phyloP scores from a whole-genome alignment of 345 rosid species.

The Brassica rapa region DNA sequence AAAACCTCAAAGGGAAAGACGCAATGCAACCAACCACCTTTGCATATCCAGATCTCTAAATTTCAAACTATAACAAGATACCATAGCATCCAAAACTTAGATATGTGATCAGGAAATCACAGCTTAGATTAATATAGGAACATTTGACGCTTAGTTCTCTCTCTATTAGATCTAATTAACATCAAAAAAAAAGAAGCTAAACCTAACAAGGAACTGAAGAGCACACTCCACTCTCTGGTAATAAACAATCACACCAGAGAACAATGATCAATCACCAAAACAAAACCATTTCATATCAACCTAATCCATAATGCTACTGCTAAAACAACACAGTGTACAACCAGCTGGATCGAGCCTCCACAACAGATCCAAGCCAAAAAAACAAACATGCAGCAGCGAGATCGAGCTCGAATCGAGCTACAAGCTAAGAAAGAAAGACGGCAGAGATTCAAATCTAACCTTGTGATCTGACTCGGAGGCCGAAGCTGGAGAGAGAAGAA shows the following conservation, averaged over 20 bases:
- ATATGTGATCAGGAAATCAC: no score
- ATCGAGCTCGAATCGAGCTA: slow-evolving; percentile 37
- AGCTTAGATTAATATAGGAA: neutral
- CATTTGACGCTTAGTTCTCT: neutral
- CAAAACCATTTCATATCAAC: neutral
- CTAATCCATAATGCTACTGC: slow-evolving; percentile 7
- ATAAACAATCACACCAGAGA: neutral
- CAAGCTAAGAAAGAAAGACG: neutral
- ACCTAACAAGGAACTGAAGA: neutral
- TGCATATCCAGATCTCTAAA: neutral
- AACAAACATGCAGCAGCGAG: slow-evolving; percentile 31
- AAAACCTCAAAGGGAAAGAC: neutral
- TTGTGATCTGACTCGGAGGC: slow-evolving; percentile 92
- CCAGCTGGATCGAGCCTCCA: slow-evolving; percentile 20
- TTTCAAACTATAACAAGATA: neutral
- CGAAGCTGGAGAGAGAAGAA: slow-evolving; percentile 47
- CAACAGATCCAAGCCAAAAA: slow-evolving; percentile 21
- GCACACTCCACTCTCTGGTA: neutral
- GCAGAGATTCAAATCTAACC: slow-evolving; percentile 47
- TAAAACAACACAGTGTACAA: neutral
- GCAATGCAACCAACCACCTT: neutral
- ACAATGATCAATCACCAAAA: neutral
- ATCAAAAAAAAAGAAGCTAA: no score
- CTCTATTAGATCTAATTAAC: slow-evolving; percentile 2
- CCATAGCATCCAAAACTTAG: neutral